Evolutionary conservation across 805 yeast genomes (phyloP), one percentile per base, ranked within the genome.

Genomic region (Priceomyces castillae): DNA sequence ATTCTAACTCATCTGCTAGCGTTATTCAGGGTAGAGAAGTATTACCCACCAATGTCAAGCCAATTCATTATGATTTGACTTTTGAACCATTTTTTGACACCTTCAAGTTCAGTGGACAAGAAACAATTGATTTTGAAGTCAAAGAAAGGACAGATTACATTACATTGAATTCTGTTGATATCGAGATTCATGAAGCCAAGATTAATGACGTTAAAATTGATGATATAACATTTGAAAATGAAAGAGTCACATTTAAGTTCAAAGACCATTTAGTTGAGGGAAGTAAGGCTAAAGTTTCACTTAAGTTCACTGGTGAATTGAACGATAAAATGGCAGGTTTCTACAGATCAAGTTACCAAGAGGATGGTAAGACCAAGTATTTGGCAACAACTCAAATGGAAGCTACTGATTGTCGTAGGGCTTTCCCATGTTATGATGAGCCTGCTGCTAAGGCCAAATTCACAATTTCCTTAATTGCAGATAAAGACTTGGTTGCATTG

Each of bases 311-410:
- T 30, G 92, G 90, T 51, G 72, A 67, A 35, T 74, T 85, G 66
- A 84, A 84, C 62, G 84, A 82, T 57, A 80, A 84, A 57, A 85
- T 86, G 92, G 86, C 87, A 42, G 92, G 92, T 37, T 86, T 86
- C 67, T 86, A 86, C 71, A 75, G 86, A 55, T 82, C 89, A 15
- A 67, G 80, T 34, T 85, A 85, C 62, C 73, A 73, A 49, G 73
- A 74, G 46, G 74, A 83, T 49, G 86, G 88, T 17, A 71, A 73
- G 46, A 81, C 80, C 31, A 82, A 81, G 57, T 82, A 83, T 61
- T 73, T 86, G 76, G 87, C 89, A 35, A 82, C 90, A 37, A 85
- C 95, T 36, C 95, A 86, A 65, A 82, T 86, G 80, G 95, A 86
- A 67, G 82, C 95, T 18, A 84, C 92, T 16, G 94, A 86, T 59